Evolutionary conservation across 495 filamentous ascomycete species (phyloP).

Genomic region (Haplographium delicatum): DNA sequence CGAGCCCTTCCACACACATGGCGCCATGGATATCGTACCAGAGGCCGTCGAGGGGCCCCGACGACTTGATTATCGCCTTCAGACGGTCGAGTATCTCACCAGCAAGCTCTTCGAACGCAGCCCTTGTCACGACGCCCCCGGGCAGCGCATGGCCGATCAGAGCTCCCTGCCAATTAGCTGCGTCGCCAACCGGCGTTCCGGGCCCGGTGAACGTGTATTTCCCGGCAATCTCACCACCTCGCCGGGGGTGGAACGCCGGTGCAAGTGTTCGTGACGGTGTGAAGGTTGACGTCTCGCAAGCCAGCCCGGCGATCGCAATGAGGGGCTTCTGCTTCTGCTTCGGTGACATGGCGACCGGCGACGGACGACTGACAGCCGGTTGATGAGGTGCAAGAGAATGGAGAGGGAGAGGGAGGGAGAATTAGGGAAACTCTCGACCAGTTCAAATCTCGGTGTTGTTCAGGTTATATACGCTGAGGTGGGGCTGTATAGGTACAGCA

Average conservation of each 20-base stretch:
- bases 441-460: too few relatives aligned
- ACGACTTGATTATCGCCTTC: constrained; percentile 26
- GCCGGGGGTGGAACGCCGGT: constrained; percentile 47
- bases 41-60: constrained; percentile 38
- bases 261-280: constrained; percentile 46
- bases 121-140: constrained; percentile 43
- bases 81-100: constrained; percentile 44
- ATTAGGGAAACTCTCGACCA: too few relatives aligned
- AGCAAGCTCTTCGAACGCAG: constrained; percentile 43
- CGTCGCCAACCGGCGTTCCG: constrained; percentile 35
- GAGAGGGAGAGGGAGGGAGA: too few relatives aligned
- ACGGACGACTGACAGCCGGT: too few relatives aligned
- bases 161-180: constrained; percentile 45
- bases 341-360: not conserved
- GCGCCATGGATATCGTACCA: constrained; percentile 58
- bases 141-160: constrained; percentile 52
- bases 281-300: constrained; percentile 53
- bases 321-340: not conserved
- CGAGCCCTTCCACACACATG: constrained; percentile 49
- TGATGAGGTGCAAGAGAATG: too few relatives aligned
- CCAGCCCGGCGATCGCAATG: constrained; percentile 50
- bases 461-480: too few relatives aligned
- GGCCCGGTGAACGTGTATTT: constrained; percentile 42
- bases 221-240: constrained; percentile 40
- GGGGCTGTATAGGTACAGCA: too few relatives aligned